Conservation (phyloP, 345 rosid species). For the Bruguiera gymnorhiza region DNA sequence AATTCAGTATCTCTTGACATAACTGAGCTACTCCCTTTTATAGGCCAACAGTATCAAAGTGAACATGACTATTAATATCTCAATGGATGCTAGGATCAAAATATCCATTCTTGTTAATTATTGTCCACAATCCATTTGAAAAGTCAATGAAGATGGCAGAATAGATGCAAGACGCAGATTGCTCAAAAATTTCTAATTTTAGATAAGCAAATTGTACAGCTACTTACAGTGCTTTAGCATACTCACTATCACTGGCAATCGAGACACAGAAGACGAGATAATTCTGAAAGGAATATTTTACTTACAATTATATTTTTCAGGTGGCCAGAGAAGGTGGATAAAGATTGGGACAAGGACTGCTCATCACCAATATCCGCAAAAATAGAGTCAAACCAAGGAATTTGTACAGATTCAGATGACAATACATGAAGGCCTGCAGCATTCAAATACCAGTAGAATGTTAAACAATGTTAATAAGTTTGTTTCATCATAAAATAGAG, state of each 20-base stretch:
- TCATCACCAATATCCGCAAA: slow-evolving; percentile 97
- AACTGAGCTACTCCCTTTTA: background rate
- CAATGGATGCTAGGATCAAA: background rate
- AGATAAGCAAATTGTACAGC: slow-evolving; percentile 4
- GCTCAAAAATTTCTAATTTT: background rate
- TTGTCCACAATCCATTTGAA: slow-evolving; percentile 2
- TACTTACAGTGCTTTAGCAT: background rate
- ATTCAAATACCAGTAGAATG: slow-evolving; percentile 12
- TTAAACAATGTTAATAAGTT: background rate
- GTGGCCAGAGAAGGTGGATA: slow-evolving; percentile 95
- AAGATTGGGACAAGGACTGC: slow-evolving; percentile 82
- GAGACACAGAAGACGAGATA: background rate
- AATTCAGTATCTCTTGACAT: background rate
- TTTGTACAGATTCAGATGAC: slow-evolving; percentile 71
- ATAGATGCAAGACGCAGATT: background rate
- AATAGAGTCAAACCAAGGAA: slow-evolving; percentile 93
- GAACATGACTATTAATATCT: background rate
- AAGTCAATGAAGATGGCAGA: background rate
- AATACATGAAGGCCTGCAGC: slow-evolving; percentile 79
- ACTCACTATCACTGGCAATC: background rate
- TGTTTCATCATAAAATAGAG: background rate
- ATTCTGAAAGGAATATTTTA: slow-evolving; percentile 20
- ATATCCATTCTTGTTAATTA: background rate
- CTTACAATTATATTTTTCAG: slow-evolving; percentile 87
- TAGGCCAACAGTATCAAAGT: background rate